Evolutionary conservation across 2,329 filamentous ascomycete species (phyloP), one percentile per base, ranked within the genome.

Genomic region (Orbilia ellipsospora): DNA sequence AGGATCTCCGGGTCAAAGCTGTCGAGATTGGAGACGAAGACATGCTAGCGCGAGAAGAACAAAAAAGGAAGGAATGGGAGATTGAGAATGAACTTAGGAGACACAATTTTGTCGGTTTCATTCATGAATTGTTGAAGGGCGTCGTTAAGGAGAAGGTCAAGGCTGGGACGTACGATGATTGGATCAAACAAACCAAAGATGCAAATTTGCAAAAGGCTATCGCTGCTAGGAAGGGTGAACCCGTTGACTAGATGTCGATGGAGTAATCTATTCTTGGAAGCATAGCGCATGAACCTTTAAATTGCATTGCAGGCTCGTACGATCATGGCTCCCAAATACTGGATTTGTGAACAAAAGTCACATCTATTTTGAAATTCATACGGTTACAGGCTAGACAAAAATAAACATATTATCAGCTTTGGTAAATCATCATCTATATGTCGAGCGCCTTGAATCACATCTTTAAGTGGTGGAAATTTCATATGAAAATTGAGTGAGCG

Each of bases 91-190:
- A 93, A 10, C 85, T 99, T 80, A 85, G 95, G 75, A 86, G 92
- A 79, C 94, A 97, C 83, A 99, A 99, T 83, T 99, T 99, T 84
- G 92, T 99, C 0, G 94, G 93, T 0, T 97, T 99, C 80, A 91
- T 94, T 2, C 93, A 92, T 12, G 93, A 97, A 84, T 86, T 97
- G 75, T 84, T 97, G 79, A 96, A 95, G 85, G 91, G 89, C 0
- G 94, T 97, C 2, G 91, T 93, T n/a, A 86, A 84, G 78, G 82
- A 84, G 76, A 97, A 96, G 85, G 81, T 96, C 48, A 85, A 86
- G 73, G 84, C 87, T 1, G 87, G 85, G 12, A 89, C 85, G 12
- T 95, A 94, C 82, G 86, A 90, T 1, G 84, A 85, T 79, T 96
- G 92, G 92, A 84, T 95, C 15, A 87, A 88, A 64, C 89, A 91